Evolutionary conservation across 805 yeast genomes (phyloP), one percentile per base, ranked within the genome.

Genomic region (Scheffersomyces coipomensis): DNA sequence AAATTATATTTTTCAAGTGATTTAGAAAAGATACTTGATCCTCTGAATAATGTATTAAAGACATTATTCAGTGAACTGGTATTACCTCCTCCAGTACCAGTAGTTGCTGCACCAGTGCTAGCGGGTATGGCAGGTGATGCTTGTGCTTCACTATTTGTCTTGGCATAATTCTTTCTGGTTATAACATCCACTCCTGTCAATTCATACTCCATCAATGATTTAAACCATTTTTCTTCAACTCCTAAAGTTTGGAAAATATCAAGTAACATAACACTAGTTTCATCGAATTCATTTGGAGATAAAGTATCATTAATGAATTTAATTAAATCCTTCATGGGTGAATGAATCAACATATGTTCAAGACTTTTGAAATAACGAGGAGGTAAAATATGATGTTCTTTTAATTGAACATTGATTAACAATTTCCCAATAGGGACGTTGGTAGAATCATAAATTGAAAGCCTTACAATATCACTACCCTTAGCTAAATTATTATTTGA

Each of bases 21-120:
- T 55, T 87, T 87, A 0, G 96, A 83, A 44, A 93, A 70, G 4
- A 91, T 71, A 1, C 96, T 81, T 40, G 88, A 85, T 0, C 97
- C 96, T 49, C 99, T 72, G 53, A 91, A 91, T 12, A 64, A 48
- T 0, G 70, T 64, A 43, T 64, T 64, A 50, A 64, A 64, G 2
- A 63, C 70, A 46, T 64, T 64, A 40, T 59, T 63, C 7, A 9
- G 7, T 18, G 54, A 47, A 0, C 62, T 48, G 5, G 54, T 33
- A n/a, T 50, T 33, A 29, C 41, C 26, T 17, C 15, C 13, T 17
- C 17, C 8, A 10, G 17, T 23, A n/a, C 24, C 15, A 5, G 21
- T 23, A 11, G 45, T 25, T 15, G 33, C 33, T 8, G 27, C 7
- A 7, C 9, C 23, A n/a, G 50, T 34, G 23, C 38, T 26, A 17